phyloP scores from a whole-genome alignment of 23 red algal genomes.

The Pyropia yezoensis region DNA sequence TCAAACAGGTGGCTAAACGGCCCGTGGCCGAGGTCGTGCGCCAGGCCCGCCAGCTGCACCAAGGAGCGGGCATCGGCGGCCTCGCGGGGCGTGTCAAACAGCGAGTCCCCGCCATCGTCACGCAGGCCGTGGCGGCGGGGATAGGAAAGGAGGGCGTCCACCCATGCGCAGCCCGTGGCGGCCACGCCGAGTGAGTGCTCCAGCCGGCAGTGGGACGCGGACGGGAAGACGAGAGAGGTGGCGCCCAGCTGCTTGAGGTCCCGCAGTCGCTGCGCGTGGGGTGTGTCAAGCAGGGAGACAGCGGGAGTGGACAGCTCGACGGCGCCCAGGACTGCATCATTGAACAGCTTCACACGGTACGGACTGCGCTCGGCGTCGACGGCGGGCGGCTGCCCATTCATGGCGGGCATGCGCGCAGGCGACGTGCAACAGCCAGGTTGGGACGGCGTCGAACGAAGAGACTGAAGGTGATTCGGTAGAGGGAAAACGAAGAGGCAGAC shows the following conservation, averaged over 20 bases:
- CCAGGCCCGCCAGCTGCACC: constrained; percentile 70
- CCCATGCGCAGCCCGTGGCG: constrained; percentile 29
- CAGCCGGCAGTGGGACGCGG: constrained; percentile 90
- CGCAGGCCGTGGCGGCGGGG: constrained; percentile 24
- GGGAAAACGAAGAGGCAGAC: too few species aligned
- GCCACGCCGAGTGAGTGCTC: constrained; percentile 75
- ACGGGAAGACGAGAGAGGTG: constrained; percentile 69
- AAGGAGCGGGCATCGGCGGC: constrained; percentile 22
- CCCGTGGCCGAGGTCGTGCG: constrained; percentile 96
- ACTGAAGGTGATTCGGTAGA: too few species aligned
- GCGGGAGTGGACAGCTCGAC: constrained; percentile 44
- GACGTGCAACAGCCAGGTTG: too few species aligned
- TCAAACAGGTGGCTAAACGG: constrained; percentile 93
- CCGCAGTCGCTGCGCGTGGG: constrained; percentile 86
- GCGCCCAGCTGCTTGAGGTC: constrained; percentile 92
- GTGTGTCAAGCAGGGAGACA: constrained; percentile 73
- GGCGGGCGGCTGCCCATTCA: too few species aligned
- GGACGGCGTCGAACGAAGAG: too few species aligned
- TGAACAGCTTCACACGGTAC: constrained; percentile 39
- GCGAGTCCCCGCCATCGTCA: neutral
- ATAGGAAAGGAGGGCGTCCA: constrained; percentile 43
- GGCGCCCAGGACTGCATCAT: constrained; percentile 88
- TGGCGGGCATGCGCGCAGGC: too few species aligned
- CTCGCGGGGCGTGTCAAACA: constrained; percentile 58
- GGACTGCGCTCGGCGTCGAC: too few species aligned